Evolutionary conservation across 2,329 filamentous ascomycete genomes (phyloP), one percentile per base, ranked within the genome.

Genomic region (Trichoderma sp.): DNA sequence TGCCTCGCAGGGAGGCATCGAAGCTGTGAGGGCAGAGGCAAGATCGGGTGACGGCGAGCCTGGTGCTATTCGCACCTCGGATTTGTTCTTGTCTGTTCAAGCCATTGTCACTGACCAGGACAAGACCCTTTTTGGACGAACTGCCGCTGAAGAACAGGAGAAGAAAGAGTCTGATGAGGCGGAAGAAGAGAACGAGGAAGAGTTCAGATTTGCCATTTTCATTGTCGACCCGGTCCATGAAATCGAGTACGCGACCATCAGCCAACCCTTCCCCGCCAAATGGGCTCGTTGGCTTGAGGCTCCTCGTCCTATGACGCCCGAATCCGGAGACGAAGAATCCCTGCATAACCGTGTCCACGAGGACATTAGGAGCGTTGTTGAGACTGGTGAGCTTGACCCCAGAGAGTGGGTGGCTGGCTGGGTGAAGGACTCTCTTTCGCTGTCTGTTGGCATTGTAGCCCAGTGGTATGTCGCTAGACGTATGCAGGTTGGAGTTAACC

Each of bases 401-500:
- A 86, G 96, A 69, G 96, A 99, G 79, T 99, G 96, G 96, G 92
- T 97, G 46, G 91, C 94, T 3, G 96, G 98, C 80, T 99, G 96
- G 96, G 87, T 99, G 58, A 95, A 98, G 81, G 95, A 98, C 81
- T 83, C 90, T 0, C 84, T 99, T 37, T 89, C 85, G 51, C 83
- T 98, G 59, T 87, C 89, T 4, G 87, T 96, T 0, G 95, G 96
- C 21, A 84, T 97, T 8, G 90, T 98, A 4, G 96, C 96, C 2
- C 96, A 99, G 85, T 86, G 94, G 72, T 99, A 99, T 77, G 96
- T 99, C 24, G 95, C 96, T 5, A 88, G 92, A 70, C 85, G 96
- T 68, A 99, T 99, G 96, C 95, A 96, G 14, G 95, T 99, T 11
- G 95, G 95, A 14, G 93, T 97, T 79, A 91, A 92, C 13, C 83